Conservation (phyloP, 1,284 basidiomycete species). For the Rhodofomes roseus region DNA sequence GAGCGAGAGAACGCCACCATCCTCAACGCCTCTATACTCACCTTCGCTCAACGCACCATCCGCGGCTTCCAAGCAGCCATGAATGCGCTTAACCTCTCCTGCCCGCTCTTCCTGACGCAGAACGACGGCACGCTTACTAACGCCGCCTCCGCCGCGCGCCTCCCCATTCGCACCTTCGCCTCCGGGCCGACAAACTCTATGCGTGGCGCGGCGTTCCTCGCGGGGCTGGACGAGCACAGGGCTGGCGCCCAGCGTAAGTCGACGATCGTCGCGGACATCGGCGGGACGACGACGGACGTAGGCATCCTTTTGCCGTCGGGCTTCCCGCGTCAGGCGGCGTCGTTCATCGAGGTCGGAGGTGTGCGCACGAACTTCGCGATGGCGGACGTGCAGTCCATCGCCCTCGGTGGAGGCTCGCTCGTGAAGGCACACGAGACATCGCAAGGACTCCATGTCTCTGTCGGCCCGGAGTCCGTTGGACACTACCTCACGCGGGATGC, state of each 20-base stretch:
- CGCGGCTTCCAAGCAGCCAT: constrained; percentile 47
- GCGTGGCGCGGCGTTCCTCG: constrained; percentile 54
- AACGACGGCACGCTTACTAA: constrained; percentile 57
- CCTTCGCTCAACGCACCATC: constrained; percentile 49
- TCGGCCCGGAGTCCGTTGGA: constrained; percentile 59
- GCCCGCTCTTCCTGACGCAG: constrained; percentile 53
- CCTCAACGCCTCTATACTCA: constrained; percentile 54
- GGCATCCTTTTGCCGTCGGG: constrained; percentile 49
- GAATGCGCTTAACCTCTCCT: constrained; percentile 39
- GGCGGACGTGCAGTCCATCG: constrained; percentile 49
- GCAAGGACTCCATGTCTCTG: constrained; percentile 31
- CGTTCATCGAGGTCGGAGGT: constrained; percentile 42
- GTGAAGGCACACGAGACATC: constrained; percentile 29
- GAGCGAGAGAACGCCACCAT: constrained; percentile 65
- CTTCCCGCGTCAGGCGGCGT: constrained; percentile 48
- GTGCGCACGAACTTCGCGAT: constrained; percentile 43
- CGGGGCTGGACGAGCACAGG: constrained; percentile 36
- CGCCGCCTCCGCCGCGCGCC: constrained; percentile 44
- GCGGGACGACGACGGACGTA: constrained; percentile 53
- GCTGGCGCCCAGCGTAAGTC: constrained; percentile 30
- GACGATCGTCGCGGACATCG: constrained; percentile 54
- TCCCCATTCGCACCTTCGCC: constrained; percentile 61
- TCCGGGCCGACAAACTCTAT: constrained; percentile 60
- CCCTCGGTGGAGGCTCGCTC: constrained; percentile 51
- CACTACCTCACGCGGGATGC: constrained; percentile 45